phyloP scores from a whole-genome alignment of 148 eudicot genomes.

The Rheum nobile region DNA sequence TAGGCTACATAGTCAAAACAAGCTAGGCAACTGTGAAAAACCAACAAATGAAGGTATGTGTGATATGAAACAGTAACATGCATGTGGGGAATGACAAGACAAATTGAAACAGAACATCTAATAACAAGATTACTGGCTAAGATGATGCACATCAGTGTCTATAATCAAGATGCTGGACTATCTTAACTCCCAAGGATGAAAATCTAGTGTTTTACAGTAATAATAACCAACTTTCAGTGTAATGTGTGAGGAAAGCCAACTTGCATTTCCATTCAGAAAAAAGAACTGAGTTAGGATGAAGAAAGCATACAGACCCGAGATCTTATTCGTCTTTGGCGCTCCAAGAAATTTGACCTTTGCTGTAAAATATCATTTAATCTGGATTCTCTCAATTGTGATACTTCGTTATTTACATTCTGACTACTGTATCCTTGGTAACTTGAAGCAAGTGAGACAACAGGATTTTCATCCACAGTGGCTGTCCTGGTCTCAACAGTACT shows the following conservation, averaged over 20 bases:
- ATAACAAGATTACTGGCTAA: neutral
- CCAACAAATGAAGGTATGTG: neutral
- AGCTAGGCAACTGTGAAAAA: neutral
- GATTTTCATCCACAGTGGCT: conserved; percentile 30
- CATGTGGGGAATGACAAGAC: neutral
- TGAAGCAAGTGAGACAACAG: conserved; percentile 28
- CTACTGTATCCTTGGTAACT: conserved; percentile 24
- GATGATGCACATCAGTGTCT: neutral
- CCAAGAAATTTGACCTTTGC: conserved; percentile 81
- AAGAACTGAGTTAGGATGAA: neutral
- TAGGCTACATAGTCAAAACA: neutral
- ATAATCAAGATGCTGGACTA: neutral
- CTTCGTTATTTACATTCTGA: conserved; percentile 38
- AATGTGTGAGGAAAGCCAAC: neutral
- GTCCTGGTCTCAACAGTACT: conserved; percentile 19
- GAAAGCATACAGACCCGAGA: conserved; percentile 67
- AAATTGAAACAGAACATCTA: neutral
- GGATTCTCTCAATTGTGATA: conserved; percentile 38
- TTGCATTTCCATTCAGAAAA: neutral
- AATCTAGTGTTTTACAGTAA: neutral
- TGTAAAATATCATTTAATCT: conserved; percentile 62
- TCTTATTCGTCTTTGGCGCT: conserved; percentile 89
- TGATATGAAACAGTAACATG: neutral
- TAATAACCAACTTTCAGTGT: neutral
- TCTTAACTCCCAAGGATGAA: neutral